Evolutionary conservation across 225 moss, liverwort and hornwort genomes (phyloP), one percentile per base, ranked within the genome.

Genomic region (Anthoceros angustus): DNA sequence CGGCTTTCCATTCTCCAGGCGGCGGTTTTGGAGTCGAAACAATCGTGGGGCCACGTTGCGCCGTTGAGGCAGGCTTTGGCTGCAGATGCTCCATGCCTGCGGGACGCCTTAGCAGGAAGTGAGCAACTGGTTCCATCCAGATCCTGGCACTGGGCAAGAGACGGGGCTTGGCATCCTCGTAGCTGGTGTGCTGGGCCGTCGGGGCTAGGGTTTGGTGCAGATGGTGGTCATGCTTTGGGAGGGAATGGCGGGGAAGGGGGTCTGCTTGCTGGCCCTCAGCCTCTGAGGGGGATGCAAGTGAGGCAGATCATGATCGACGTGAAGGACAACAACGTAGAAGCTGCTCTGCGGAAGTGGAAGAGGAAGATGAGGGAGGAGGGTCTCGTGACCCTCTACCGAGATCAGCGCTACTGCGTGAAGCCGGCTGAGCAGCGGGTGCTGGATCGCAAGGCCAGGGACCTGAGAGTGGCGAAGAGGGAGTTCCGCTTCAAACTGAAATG

Each of bases 351-450:
- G 7, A 15, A 20, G 55, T 23, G 18, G 7, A 55, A 55, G 55
- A 15, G 55, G 16, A 55, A 55, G 55, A 18, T 55, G 16, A 55
- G n/a, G 55, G 55, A 55, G 18, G 55, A 55, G 7, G 14, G 14
- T 12, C 23, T 23, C 55, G 4, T 55, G 16, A 8, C 18, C 55
- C 14, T 55, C n/a, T 23, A 18, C 7, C 55, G 55, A 7, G 55
- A 55, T 23, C 55, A 55, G 10, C 55, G 23, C n/a, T 55, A 55
- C 55, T 23, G 23, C 55, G 18, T 55, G 5, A 55, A 55, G 55
- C 55, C 55, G 5, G 55, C 55, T 15, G 55, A 55, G 55, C 55
- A 55, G 55, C 55, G 55, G 55, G 55, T 55, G 55, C 14, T 55
- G 55, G 14, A 55, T 20, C 55, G 55, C 15, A 55, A 55, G 18